Conservation (phyloP, 164 flowering plant species). For the Nelumbo lutea region DNA sequence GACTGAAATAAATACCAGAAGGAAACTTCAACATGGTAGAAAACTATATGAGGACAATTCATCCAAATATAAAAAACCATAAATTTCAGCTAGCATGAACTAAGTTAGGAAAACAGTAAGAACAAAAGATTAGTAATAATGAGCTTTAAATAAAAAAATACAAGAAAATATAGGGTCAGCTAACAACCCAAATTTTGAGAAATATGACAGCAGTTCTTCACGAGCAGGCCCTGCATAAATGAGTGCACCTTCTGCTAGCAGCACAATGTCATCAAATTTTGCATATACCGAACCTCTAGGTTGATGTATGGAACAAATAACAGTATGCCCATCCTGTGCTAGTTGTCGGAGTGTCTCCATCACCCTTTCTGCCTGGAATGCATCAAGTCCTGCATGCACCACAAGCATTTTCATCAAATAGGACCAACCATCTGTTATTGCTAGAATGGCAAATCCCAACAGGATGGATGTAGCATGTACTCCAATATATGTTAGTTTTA, state of each 20-base stretch:
- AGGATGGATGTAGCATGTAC: background rate
- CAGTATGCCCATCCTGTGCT: constrained; percentile 94
- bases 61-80: background rate
- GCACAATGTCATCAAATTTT: constrained; percentile 91
- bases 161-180: constrained; percentile 22
- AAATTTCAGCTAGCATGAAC: background rate
- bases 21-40: no score
- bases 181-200: constrained; percentile 75
- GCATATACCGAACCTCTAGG: constrained; percentile 91
- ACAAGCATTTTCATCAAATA: background rate
- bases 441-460: background rate
- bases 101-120: background rate
- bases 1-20: no score
- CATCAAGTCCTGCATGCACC: constrained; percentile 78
- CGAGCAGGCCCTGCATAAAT: constrained; percentile 90
- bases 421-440: background rate
- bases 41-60: no score
- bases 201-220: constrained; percentile 71
- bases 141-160: background rate
- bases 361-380: constrained; percentile 96
- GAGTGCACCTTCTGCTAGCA: constrained; percentile 78
- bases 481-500: background rate
- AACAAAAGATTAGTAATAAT: background rate
- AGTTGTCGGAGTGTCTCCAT: constrained; percentile 93
- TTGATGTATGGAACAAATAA: constrained; percentile 96